Evolutionary conservation across 2,329 filamentous ascomycete species (phyloP).

Genomic region (Metarhizium rileyi): DNA sequence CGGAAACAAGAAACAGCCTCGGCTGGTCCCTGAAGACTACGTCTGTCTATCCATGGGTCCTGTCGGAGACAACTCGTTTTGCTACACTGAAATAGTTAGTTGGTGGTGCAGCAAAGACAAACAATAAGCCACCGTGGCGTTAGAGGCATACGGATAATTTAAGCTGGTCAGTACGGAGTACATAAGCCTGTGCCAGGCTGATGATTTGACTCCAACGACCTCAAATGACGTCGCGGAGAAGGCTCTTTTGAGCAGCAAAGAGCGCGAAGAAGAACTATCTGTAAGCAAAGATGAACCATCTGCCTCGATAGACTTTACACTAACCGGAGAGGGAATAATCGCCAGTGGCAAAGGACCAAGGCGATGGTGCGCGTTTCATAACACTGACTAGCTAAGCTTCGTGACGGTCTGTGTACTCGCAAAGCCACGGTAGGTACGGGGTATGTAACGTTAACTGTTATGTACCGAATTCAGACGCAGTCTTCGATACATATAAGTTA

Average conservation of each 20-base stretch:
- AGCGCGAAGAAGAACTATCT: too few relatives aligned
- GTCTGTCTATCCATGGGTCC: too few relatives aligned
- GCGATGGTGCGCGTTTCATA: constrained; percentile 12
- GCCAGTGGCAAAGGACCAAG: background rate
- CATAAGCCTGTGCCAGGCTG: too few relatives aligned
- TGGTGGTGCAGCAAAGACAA: too few relatives aligned
- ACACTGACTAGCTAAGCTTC: constrained; percentile 13
- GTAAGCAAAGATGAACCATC: background rate
- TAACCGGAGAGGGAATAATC: constrained; percentile 1
- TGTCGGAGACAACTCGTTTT: too few relatives aligned
- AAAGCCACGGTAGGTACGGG: too few relatives aligned
- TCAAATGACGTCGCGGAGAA: background rate
- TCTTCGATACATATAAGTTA: too few relatives aligned
- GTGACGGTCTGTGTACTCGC: background rate
- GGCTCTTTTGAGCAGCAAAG: background rate
- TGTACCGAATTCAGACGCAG: too few relatives aligned
- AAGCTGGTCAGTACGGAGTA: too few relatives aligned
- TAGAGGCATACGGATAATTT: background rate
- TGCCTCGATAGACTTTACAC: background rate
- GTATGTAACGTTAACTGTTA: too few relatives aligned
- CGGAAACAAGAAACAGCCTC: background rate
- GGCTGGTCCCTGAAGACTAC: background rate
- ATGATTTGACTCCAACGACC: background rate
- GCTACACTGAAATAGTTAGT: background rate
- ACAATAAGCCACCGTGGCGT: background rate